Percentiles rank a stretch among this genome's conserved stretches.
phyloP scores from a whole-genome alignment of 192 early-diverging fungal genomes.

The Geranomyces michiganensis region DNA sequence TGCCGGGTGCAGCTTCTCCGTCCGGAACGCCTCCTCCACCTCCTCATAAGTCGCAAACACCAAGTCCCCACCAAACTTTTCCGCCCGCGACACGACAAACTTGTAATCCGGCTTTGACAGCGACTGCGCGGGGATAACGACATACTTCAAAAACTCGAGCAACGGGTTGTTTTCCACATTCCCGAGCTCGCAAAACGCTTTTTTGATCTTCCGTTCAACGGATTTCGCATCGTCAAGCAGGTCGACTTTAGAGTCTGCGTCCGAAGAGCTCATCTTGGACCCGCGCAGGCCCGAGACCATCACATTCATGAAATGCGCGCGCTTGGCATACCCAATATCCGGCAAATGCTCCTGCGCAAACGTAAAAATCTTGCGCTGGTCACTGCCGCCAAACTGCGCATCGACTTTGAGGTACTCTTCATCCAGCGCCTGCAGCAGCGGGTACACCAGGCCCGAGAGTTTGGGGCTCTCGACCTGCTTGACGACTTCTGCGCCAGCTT shows the following conservation, averaged over 20 bases:
- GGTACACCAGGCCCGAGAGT: constrained; percentile 95
- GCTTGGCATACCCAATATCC: constrained; percentile 91
- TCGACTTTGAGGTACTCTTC: constrained; percentile 96
- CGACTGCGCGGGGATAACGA: constrained; percentile 86
- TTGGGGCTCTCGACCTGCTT: constrained; percentile 90
- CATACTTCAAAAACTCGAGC: constrained; percentile 84
- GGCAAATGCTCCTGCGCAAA: constrained; percentile 97
- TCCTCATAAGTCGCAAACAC: constrained; percentile 69
- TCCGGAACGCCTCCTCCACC: constrained; percentile 84
- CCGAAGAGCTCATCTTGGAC: constrained; percentile 94
- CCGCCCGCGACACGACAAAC: constrained; percentile 71
- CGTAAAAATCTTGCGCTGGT: constrained; percentile 99
- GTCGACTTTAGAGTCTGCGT: constrained; percentile 97
- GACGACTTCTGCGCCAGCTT: constrained; percentile 97
- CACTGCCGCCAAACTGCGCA: constrained; percentile 92
- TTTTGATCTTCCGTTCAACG: constrained; percentile 85
- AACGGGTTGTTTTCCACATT: constrained; percentile 91
- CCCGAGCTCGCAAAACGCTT: constrained; percentile 97
- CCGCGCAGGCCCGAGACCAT: constrained; percentile 97
- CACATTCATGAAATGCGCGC: constrained; percentile 95
- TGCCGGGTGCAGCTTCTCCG: constrained; percentile 87
- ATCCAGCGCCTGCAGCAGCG: constrained; percentile 95
- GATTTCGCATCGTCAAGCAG: constrained; percentile 81
- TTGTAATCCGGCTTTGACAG: constrained; percentile 50
- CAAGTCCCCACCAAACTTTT: constrained; percentile 91